These are phyloP conservation scores for Lithohypha guttulata DNA, from an alignment of 2,329 filamentous ascomycete genomes.

Conservation along the genomic window DNA sequence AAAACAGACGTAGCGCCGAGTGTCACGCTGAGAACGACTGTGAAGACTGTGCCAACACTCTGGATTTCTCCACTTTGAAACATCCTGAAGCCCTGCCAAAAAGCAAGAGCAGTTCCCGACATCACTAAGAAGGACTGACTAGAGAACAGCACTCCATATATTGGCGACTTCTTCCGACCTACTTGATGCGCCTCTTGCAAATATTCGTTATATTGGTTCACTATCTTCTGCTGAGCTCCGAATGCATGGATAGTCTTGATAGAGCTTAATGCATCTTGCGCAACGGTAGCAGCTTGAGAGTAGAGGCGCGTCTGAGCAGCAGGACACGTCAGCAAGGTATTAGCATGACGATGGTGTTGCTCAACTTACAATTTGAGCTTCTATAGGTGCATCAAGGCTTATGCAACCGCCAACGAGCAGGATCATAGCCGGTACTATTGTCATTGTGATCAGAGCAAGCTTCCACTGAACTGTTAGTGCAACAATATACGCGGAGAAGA, in stretches of 20 bases:
- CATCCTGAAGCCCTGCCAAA: constrained; percentile 30
- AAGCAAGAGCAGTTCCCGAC: constrained; percentile 50
- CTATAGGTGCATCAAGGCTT: background rate
- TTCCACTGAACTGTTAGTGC: constrained; percentile 35
- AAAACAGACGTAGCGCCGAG: constrained; percentile 15
- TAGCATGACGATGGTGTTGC: too few species aligned
- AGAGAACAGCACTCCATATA: constrained; percentile 35
- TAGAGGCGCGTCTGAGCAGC: constrained; percentile 26
- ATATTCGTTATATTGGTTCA: constrained; percentile 33
- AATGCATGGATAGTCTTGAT: constrained; percentile 43
- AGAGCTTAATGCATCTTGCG: constrained; percentile 41
- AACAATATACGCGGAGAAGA: constrained; percentile 32
- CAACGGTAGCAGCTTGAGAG: constrained; percentile 35
- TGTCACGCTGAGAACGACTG: constrained; percentile 18
- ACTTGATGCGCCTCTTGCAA: constrained; percentile 34
- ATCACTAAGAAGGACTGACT: constrained; percentile 48
- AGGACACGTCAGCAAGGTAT: background rate
- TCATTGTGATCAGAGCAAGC: constrained; percentile 36
- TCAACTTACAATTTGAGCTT: too few species aligned
- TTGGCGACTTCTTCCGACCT: constrained; percentile 35
- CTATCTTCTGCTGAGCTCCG: constrained; percentile 35
- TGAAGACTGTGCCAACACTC: constrained; percentile 23
- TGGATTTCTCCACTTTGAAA: constrained; percentile 24
- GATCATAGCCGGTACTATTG: constrained; percentile 37
- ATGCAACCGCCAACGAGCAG: constrained; percentile 22